Evolutionary conservation across 1,139 yeast genomes (phyloP).

Genomic region (Lizanozyma gosingica): DNA sequence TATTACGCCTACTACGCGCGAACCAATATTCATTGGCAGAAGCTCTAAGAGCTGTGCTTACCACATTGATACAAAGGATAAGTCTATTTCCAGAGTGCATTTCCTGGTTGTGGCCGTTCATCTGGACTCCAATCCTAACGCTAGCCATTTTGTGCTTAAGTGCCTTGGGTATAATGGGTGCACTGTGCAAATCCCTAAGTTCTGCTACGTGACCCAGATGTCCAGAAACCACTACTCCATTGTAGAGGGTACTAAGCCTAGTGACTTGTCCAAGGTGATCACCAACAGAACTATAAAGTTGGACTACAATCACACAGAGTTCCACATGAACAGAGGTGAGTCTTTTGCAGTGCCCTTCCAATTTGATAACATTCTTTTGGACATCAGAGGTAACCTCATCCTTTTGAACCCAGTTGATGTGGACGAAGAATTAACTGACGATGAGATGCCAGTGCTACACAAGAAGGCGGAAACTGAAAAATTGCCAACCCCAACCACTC

Average conservation of each 20-base stretch:
- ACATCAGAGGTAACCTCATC: slow-evolving; percentile 26
- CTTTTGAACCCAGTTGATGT: slow-evolving; percentile 31
- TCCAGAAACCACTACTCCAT: slow-evolving; percentile 19
- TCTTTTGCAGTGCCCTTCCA: slow-evolving; percentile 26
- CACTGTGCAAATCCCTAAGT: slow-evolving; percentile 31
- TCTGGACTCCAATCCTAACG: slow-evolving; percentile 14
- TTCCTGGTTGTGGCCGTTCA: slow-evolving; percentile 9
- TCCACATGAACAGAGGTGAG: slow-evolving; percentile 29
- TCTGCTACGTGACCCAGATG: slow-evolving; percentile 23
- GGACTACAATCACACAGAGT: slow-evolving; percentile 33
- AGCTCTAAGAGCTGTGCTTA: slow-evolving; percentile 34
- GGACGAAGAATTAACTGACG: slow-evolving; percentile 35
- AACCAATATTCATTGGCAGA: slow-evolving; percentile 28
- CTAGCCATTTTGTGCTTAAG: slow-evolving; percentile 19
- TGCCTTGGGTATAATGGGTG: slow-evolving; percentile 39
- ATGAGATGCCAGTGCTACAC: slow-evolving; percentile 22
- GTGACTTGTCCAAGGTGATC: slow-evolving; percentile 9
- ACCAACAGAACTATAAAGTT: slow-evolving; percentile 24
- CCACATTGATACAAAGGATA: slow-evolving; percentile 25
- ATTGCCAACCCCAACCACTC: slow-evolving; percentile 7
- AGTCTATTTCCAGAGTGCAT: slow-evolving; percentile 31
- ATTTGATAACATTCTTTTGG: slow-evolving; percentile 28
- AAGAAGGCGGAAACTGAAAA: slow-evolving; percentile 2
- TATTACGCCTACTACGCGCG: slow-evolving; percentile 13
- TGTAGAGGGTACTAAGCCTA: slow-evolving; percentile 19